Percentiles rank a stretch among this genome's conserved stretches.
These are phyloP conservation scores for Ogataea salicorniae DNA, from an alignment of 805 yeast genomes.

Conservation along the genomic window DNA sequence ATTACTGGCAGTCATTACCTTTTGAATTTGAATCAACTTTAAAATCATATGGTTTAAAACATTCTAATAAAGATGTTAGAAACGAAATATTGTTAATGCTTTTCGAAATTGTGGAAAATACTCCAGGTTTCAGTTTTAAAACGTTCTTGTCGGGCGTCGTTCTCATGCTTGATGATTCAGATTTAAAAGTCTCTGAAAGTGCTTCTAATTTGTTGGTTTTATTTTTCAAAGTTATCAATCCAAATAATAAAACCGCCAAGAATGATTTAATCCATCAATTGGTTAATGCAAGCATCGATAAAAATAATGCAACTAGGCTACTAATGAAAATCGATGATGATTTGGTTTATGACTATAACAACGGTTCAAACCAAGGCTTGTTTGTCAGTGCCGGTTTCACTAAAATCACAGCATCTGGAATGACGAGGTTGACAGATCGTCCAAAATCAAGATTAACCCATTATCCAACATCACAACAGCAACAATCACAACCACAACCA, in stretches of 20 bases:
- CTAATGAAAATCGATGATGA: constrained; percentile 29
- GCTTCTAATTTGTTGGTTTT: constrained; percentile 28
- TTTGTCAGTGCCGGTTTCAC: constrained; percentile 28
- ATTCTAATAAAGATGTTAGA: constrained; percentile 33
- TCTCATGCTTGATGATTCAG: constrained; percentile 14
- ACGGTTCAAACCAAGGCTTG: constrained; percentile 7
- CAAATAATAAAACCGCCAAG: constrained; percentile 34
- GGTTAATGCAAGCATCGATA: constrained; percentile 29
- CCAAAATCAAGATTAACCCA: constrained; percentile 11
- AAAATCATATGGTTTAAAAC: constrained; percentile 39
- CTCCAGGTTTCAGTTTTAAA: constrained; percentile 31
- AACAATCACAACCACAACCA: not conserved
- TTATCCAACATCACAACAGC: constrained; percentile 2
- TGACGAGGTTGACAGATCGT: constrained; percentile 4
- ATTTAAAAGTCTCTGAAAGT: constrained; percentile 11
- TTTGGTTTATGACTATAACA: constrained; percentile 16
- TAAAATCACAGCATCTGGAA: constrained; percentile 16
- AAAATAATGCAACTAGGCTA: constrained; percentile 19
- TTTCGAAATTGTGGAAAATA: constrained; percentile 35
- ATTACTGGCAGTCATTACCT: constrained; percentile 51
- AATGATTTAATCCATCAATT: constrained; percentile 41
- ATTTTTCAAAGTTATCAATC: constrained; percentile 33
- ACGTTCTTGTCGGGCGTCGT: constrained; percentile 25
- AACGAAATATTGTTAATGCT: constrained; percentile 43
- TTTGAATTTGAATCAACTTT: constrained; percentile 41